Evolutionary conservation across 805 yeast species (phyloP).

Genomic region (Saturnispora bothae): DNA sequence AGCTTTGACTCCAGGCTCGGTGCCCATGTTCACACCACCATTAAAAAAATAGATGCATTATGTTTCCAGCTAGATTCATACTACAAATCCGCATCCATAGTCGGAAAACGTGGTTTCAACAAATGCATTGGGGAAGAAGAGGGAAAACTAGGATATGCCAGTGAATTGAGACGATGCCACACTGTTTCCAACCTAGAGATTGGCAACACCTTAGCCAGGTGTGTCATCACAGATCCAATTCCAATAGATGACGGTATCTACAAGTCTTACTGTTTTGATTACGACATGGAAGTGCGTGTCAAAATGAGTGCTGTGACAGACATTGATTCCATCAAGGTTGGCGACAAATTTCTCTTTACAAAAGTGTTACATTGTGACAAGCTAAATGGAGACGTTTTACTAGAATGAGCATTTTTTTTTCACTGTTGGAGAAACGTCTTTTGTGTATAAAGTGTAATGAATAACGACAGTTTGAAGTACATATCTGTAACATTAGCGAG

Average conservation of each 20-base stretch:
- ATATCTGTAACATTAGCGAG: not conserved
- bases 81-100: not conserved
- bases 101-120: not conserved
- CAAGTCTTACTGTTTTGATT: slow-evolving; percentile 38
- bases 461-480: not conserved
- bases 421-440: too few relatives aligned
- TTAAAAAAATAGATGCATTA: not conserved
- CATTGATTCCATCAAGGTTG: slow-evolving; percentile 20
- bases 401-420: not conserved
- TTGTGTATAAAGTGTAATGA: too few relatives aligned
- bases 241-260: slow-evolving; percentile 20
- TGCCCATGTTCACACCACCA: not conserved
- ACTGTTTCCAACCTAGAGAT: not conserved
- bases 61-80: not conserved
- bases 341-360: slow-evolving; percentile 37
- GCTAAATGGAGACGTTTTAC: slow-evolving; percentile 9
- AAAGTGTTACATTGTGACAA: slow-evolving; percentile 35
- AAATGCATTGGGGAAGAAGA: slow-evolving; percentile 12
- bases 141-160: slow-evolving; percentile 20
- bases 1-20: too few relatives aligned
- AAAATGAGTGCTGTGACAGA: slow-evolving; percentile 7
- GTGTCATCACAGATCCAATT: slow-evolving; percentile 33
- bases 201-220: slow-evolving; percentile 19
- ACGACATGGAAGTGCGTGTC: slow-evolving; percentile 38
- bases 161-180: slow-evolving; percentile 11